Percentiles rank a stretch among this genome's conserved stretches.
Evolutionary conservation across 352 stramenopile genomes (phyloP).

Genomic region (Globisporangium carolinianum): DNA sequence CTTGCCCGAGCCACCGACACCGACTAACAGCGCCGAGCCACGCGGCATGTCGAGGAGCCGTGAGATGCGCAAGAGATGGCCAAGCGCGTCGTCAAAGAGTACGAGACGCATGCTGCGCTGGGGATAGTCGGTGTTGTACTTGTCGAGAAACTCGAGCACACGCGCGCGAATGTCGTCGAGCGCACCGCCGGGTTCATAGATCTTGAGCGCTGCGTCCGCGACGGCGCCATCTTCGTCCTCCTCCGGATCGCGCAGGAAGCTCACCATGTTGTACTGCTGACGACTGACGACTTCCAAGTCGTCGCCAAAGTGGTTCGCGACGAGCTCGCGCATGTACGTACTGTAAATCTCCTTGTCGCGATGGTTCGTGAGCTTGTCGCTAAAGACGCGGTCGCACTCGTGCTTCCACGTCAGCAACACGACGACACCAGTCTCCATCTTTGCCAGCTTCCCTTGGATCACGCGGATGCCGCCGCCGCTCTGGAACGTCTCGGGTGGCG

Average conservation of each 20-base stretch:
- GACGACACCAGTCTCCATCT: conserved; percentile 89
- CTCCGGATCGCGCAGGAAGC: conserved; percentile 95
- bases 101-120: conserved; percentile 96
- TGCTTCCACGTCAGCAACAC: conserved; percentile 97
- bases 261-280: conserved; percentile 93
- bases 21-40: conserved; percentile 94
- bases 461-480: conserved; percentile 84
- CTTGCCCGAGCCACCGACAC: conserved; percentile 96
- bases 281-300: conserved; percentile 67
- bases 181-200: conserved; percentile 95
- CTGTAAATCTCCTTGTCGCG: conserved; percentile 96
- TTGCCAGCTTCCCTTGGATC: conserved; percentile 76
- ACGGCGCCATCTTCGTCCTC: conserved; percentile 95
- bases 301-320: conserved; percentile 88
- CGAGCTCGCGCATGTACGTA: conserved; percentile 88
- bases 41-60: conserved; percentile 95
- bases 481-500: conserved; percentile 92
- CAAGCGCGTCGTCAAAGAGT: conserved; percentile 97
- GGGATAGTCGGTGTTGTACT: conserved; percentile 97
- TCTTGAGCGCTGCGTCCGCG: conserved; percentile 92
- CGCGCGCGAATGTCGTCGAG: conserved; percentile 89
- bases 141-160: conserved; percentile 93
- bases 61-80: conserved; percentile 95
- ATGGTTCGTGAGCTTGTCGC: conserved; percentile 96
- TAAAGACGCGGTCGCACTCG: conserved; percentile 97